These are phyloP conservation scores for Plasmodium gallinaceum DNA, from an alignment of 169 alveolate species.

Conservation along the genomic window DNA sequence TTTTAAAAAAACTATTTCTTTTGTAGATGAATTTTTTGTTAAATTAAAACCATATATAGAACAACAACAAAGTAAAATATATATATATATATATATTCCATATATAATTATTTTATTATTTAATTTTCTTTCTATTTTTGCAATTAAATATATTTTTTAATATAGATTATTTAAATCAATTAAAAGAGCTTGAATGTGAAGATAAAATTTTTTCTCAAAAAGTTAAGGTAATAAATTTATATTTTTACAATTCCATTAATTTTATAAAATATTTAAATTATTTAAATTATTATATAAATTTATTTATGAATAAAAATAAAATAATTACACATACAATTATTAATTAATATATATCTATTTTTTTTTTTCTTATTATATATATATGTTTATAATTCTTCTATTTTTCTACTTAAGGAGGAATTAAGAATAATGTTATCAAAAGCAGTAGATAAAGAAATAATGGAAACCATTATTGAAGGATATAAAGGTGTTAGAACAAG, in stretches of 20 bases:
- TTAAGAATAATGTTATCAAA: conserved; percentile 45
- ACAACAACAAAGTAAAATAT: conserved; percentile 58
- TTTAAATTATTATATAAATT: background rate
- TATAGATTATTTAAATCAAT: conserved; percentile 38
- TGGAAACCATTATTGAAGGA: conserved; percentile 70
- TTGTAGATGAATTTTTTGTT: conserved; percentile 67
- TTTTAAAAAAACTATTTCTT: conserved; percentile 65
- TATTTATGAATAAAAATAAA: background rate
- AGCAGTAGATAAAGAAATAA: conserved; percentile 65
- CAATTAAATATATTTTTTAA: background rate
- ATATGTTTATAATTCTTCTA: background rate
- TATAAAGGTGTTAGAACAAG: conserved; percentile 61
- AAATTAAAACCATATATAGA: conserved; percentile 69
- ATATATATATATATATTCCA: too few species aligned
- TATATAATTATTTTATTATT: background rate
- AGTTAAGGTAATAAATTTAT: conserved; percentile 25
- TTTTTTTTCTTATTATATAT: background rate
- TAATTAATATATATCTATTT: background rate
- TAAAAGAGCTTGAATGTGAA: conserved; percentile 61
- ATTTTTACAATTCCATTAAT: background rate
- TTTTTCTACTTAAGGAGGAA: conserved; percentile 34
- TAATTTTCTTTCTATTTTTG: background rate
- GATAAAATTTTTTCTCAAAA: conserved; percentile 46
- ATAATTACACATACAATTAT: background rate
- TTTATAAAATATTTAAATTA: background rate